Base-by-base conservation (phyloP, 2,329 filamentous ascomycete genomes). In the Claviceps fusiformis region DNA sequence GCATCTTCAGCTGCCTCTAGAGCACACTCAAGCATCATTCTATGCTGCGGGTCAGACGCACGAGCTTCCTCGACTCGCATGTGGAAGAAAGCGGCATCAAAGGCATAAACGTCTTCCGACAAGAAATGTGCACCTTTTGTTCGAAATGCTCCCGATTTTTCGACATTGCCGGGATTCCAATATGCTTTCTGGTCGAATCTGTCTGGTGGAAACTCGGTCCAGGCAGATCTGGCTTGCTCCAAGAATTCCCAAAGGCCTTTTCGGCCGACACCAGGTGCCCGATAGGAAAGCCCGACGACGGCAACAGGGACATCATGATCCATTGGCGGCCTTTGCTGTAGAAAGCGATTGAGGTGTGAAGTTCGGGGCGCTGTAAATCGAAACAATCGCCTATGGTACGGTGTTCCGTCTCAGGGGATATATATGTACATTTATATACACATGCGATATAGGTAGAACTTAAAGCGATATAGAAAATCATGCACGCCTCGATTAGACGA, bases 1-100 rank as follows among this genome's bases (percentile, higher is more conserved):
- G 74, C 73, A 53, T 70, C 73, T 59, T 77, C 74, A 19, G 76
- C 66, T 0, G 73, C 72, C 61, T 78, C 75, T 54, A 73, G 75
- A 1, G 73, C 71, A 55, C 73, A 74, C 60, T 78, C 74, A 3
- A 77, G 66, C 43, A 75, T 65, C 17, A 77, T 61, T 0, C 75
- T 68, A 55, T 77, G 74, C 56, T 77, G 74, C 0, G 75, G 75
- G 46, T 78, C 75, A 10, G 55, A 48, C 3, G 73, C 71, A 50
- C 68, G 68, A 50, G 68, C 73, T 61, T 75, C 71, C 56, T 73
- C 72, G 2, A 53, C 39, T 1, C 72, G 73, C 44, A 75, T 59
- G 50, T 67, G 69, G 60, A 76, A 76, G 59, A 76, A 76, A 0
- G 71, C 70, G 3, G 73, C 73, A 56, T 76, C 73, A 52, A 75